Conservation (phyloP, 768 basidiomycete genomes). For the Hygrocybe coccinea region DNA sequence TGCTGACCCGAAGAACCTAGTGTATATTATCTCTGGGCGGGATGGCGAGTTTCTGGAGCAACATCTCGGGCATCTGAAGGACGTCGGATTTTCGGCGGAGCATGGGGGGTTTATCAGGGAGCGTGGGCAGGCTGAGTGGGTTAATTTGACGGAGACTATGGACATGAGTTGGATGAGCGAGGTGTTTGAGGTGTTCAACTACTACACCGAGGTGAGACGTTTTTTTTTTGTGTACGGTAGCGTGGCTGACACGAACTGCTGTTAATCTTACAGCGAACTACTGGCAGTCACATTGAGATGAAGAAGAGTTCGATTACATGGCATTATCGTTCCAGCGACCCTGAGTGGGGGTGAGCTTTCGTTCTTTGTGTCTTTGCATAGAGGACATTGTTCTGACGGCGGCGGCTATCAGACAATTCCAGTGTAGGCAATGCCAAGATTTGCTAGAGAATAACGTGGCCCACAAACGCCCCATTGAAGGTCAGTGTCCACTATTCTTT, state of each 20-base stretch:
- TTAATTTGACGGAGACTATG: constrained; percentile 82
- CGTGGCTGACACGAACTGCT: constrained; percentile 9
- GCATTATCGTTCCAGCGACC: constrained; percentile 92
- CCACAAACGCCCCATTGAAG: constrained; percentile 91
- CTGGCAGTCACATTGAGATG: constrained; percentile 91
- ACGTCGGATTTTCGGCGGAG: constrained; percentile 90
- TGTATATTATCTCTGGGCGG: constrained; percentile 96
- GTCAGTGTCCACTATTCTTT: constrained; percentile 31
- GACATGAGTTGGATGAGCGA: constrained; percentile 99
- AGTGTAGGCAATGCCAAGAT: constrained; percentile 95
- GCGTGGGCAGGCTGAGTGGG: constrained; percentile 65
- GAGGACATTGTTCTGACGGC: constrained; percentile 4
- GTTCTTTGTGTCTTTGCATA: neutral
- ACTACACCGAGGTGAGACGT: constrained; percentile 79
- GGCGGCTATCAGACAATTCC: constrained; percentile 64
- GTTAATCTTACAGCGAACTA: constrained; percentile 57
- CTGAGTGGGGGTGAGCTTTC: constrained; percentile 83
- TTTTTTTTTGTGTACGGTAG: neutral
- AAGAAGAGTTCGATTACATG: constrained; percentile 98
- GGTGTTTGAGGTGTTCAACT: constrained; percentile 91
- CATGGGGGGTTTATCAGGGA: constrained; percentile 89
- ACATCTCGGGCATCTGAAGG: constrained; percentile 79
- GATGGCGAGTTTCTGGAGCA: constrained; percentile 89
- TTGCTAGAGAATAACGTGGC: constrained; percentile 91
- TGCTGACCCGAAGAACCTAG: constrained; percentile 80